phyloP scores from a whole-genome alignment of 352 stramenopile species.

The Phytophthora sp. region DNA sequence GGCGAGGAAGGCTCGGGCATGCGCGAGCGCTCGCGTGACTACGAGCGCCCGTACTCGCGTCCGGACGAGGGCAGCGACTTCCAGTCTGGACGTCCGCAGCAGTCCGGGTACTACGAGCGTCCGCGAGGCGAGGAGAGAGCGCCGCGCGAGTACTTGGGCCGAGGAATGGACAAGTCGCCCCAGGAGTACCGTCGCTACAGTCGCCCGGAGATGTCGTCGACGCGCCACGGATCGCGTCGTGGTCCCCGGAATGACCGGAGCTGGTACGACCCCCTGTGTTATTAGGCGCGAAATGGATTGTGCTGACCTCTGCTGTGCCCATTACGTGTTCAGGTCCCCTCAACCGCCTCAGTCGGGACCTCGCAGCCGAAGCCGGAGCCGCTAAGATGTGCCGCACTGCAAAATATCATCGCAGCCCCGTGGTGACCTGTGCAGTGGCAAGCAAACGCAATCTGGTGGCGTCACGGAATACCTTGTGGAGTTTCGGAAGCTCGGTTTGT shows the following conservation, averaged over 20 bases:
- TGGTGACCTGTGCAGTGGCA: background rate
- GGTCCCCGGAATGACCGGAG: constrained; percentile 30
- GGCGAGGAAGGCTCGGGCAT: constrained; percentile 18
- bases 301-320: constrained; percentile 3
- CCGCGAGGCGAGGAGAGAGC: constrained; percentile 25
- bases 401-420: background rate
- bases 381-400: constrained; percentile 17
- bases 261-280: constrained; percentile 25
- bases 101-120: constrained; percentile 23
- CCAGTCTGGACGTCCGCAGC: constrained; percentile 18
- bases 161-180: constrained; percentile 23
- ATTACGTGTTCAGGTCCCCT: constrained; percentile 35
- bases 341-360: constrained; percentile 17
- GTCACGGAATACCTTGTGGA: constrained; percentile 17
- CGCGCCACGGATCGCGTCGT: constrained; percentile 31
- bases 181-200: constrained; percentile 35
- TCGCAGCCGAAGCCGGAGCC: constrained; percentile 38
- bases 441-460: constrained; percentile 6
- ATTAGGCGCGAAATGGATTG: background rate
- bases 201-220: constrained; percentile 31
- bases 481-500: constrained; percentile 18
- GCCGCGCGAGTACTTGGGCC: constrained; percentile 23
- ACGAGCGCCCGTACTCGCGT: constrained; percentile 26
- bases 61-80: constrained; percentile 24
- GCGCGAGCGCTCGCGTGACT: constrained; percentile 29